Evolutionary conservation across 2,329 filamentous ascomycete genomes (phyloP), one percentile per base, ranked within the genome.

Genomic region (Cercospora zeina): DNA sequence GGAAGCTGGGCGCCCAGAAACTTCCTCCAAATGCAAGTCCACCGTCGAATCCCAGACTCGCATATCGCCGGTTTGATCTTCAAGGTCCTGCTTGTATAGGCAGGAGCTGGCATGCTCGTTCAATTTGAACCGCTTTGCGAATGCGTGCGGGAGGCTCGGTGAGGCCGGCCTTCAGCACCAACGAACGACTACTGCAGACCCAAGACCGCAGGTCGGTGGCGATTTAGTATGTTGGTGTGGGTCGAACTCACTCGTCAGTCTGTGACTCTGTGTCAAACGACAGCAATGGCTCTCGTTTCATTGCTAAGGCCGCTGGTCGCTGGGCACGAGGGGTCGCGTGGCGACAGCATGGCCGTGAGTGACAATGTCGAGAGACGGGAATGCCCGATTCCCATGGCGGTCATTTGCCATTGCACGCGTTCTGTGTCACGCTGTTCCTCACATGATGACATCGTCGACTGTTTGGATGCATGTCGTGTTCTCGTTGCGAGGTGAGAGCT

Each of bases 31-130:
- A 36, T 37, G 24, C 54, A 58, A 37, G 24, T 61, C 50, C 50
- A 47, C 53, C 53, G 36, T 42, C 30, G 39, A 58, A 58, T n/a
- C 60, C 60, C 58, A 62, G 60, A 62, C 31, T 58, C 49, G 60
- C 60, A 54, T 58, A 36, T 58, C 54, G 54, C 55, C 54, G 54
- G 37, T 33, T 45, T 16, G 45, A 53, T 51, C 56, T 34, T 53
- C 45, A 24, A 51, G 47, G 55, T 49, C 55, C 39, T 53, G 45
- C 56, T 59, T 34, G 19, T 39, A 53, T 59, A 59, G 56, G 56
- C 31, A 59, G 56, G 56, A 59, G 56, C 56, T 59, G 33, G 16
- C 16, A 31, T 53, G 49, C 49, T 49, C 13, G 49, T 53, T 30
- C 27, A 19, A 53, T 19, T 21, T 31, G 49, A 53, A 31, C 49